Evolutionary conservation across 495 filamentous ascomycete species (phyloP).

Genomic region (Alectoria sarmentosa): DNA sequence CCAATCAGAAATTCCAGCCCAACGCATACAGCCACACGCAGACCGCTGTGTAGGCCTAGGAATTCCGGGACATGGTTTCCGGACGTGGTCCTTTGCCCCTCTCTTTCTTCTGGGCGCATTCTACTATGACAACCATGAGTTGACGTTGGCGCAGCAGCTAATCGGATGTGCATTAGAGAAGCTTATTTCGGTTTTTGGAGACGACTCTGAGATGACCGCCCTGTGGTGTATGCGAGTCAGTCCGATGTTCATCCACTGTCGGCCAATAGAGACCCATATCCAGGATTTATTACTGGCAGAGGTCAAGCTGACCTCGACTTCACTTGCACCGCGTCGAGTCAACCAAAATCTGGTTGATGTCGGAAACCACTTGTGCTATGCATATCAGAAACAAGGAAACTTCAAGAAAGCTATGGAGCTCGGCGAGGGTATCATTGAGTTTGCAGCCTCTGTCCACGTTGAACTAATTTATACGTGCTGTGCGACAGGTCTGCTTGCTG

Average conservation of each 20-base stretch:
- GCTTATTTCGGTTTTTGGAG: not conserved
- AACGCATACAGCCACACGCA: constrained; percentile 3
- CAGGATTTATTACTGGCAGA: not conserved
- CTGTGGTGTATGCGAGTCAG: not conserved
- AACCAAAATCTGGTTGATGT: not conserved
- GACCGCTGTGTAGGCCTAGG: constrained; percentile 2
- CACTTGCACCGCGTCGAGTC: not conserved
- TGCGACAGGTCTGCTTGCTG: constrained; percentile 5
- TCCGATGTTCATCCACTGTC: not conserved
- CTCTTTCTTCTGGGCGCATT: constrained; percentile 5
- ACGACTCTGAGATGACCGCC: not conserved
- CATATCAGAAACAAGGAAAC: constrained; percentile 2
- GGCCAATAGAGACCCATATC: not conserved
- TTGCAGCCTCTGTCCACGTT: not conserved
- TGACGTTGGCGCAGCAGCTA: constrained; percentile 1
- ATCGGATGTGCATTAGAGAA: constrained; percentile 3
- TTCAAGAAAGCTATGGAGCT: not conserved
- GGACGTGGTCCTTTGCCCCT: not conserved
- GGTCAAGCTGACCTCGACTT: constrained; percentile 4
- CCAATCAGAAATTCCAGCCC: not conserved
- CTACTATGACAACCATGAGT: not conserved
- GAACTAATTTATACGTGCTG: constrained; percentile 5
- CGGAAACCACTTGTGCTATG: constrained; percentile 4
- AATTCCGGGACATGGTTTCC: not conserved
- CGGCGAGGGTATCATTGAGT: not conserved